Evolutionary conservation across 352 stramenopile species (phyloP).

Genomic region (Pythium dissimile): DNA sequence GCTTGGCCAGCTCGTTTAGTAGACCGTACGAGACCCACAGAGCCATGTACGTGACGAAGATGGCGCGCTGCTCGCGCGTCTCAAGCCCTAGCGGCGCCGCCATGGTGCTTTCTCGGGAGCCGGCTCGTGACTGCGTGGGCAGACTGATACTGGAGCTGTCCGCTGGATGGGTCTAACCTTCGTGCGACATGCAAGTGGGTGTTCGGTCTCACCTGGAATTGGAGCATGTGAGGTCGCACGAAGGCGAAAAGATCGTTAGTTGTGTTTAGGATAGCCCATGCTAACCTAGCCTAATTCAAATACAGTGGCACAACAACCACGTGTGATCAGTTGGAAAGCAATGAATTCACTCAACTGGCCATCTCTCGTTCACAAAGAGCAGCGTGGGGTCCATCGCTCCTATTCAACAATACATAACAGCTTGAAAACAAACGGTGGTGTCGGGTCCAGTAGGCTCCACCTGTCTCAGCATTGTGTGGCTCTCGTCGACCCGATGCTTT

Average conservation of each 20-base stretch:
- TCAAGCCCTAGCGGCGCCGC: conserved; percentile 63
- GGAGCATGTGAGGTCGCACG: neutral
- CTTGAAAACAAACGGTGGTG: too few relatives aligned
- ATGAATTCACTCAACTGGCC: neutral
- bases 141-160: neutral
- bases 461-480: too few relatives aligned
- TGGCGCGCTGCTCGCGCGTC: conserved; percentile 58
- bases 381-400: too few relatives aligned
- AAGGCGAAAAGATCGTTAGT: neutral
- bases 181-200: neutral
- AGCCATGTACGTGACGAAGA: conserved; percentile 79
- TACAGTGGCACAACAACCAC: too few relatives aligned
- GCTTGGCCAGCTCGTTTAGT: conserved; percentile 77
- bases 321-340: neutral
- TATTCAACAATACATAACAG: too few relatives aligned
- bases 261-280: neutral
- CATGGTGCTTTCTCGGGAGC: conserved; percentile 20
- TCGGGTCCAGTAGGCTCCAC: too few relatives aligned
- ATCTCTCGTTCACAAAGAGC: neutral
- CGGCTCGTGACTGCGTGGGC: neutral
- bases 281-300: neutral
- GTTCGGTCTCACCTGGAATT: neutral
- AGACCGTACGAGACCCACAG: conserved; percentile 79
- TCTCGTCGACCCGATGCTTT: too few relatives aligned
- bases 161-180: neutral